phyloP scores from a whole-genome alignment of 495 filamentous ascomycete genomes.

The Barbatosphaeria neglecta region DNA sequence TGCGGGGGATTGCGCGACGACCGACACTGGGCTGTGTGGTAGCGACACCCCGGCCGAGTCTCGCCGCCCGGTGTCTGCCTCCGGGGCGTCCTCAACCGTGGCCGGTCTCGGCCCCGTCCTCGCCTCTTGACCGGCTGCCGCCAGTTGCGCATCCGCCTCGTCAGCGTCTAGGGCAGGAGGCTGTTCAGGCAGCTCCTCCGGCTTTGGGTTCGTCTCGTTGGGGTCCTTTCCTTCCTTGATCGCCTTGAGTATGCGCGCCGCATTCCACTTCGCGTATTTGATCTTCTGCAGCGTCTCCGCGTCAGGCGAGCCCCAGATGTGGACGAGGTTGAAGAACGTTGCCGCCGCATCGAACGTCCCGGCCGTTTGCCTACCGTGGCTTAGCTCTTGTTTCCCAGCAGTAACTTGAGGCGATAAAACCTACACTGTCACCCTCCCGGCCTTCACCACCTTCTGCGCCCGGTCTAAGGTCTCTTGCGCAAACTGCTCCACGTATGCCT shows the following conservation, averaged over 20 bases:
- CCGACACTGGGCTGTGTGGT: constrained; percentile 24
- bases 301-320: constrained; percentile 69
- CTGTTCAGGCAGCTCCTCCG: constrained; percentile 34
- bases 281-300: constrained; percentile 73
- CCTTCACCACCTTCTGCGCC: constrained; percentile 69
- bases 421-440: constrained; percentile 76
- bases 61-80: constrained; percentile 24
- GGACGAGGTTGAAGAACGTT: constrained; percentile 78
- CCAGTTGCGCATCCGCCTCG: constrained; percentile 49
- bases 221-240: constrained; percentile 86
- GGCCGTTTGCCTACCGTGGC: constrained; percentile 61
- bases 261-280: constrained; percentile 95
- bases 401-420: constrained; percentile 3
- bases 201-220: constrained; percentile 73
- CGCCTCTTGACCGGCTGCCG: constrained; percentile 34
- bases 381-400: constrained; percentile 3
- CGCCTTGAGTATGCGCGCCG: constrained; percentile 78
- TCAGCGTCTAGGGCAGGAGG: constrained; percentile 41
- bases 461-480: constrained; percentile 74
- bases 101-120: constrained; percentile 37
- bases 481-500: constrained; percentile 91
- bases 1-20: constrained; percentile 24
- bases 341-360: constrained; percentile 87
- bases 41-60: constrained; percentile 22
- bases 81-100: constrained; percentile 45